Base-by-base conservation (phyloP, 352 stramenopile species). In the Phytophthora pinifolia region DNA sequence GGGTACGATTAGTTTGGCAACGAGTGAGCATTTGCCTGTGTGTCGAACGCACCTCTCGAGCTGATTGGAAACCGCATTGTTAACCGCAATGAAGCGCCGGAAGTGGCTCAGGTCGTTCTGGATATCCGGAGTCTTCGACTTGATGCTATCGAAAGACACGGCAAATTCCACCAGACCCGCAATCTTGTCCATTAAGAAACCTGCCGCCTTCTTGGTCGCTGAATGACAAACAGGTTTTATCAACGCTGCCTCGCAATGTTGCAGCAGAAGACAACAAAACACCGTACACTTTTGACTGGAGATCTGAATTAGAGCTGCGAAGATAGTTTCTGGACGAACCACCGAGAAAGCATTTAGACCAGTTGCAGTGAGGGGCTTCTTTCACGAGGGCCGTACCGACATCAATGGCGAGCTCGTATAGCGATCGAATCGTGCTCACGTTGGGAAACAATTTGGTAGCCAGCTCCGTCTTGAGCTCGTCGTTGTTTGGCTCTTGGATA, bases 61-160 rank as follows among this genome's bases (percentile, higher is more conserved):
- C 45, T 87, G 72, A 35, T 87, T 87, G 30, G 57, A 57, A 2
- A 57, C 38, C 2, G 53, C 41, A 6, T 65, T 25, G 7, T 71
- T 76, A 14, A 81, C 50, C 15, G 72, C 69, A 17, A 77, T 60
- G 14, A 83, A 70, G 9, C 74, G 62, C 22, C 76, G 67, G 34
- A 85, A 85, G 45, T 77, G 72, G 54, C 76, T 87, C 37, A 87
- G 54, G 46, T 87, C 76, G 51, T 87, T 87, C 59, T 87, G 76
- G 32, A 87, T 64, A 15, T 76, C 64, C 17, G 76, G 72, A 18
- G 67, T 83, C 29, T 66, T 70, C 15, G 70, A 50, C 57, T 87
- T 87, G 31, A 79, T 52, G 38, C 59, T 72, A 51, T 87, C 76
- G 34, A 87, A 87, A 43, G 48, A 64, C 13, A 87, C 62, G 10